These are phyloP conservation scores for Hypoxylon sp. DNA, from an alignment of 2,329 filamentous ascomycete genomes.

Conservation along the genomic window DNA sequence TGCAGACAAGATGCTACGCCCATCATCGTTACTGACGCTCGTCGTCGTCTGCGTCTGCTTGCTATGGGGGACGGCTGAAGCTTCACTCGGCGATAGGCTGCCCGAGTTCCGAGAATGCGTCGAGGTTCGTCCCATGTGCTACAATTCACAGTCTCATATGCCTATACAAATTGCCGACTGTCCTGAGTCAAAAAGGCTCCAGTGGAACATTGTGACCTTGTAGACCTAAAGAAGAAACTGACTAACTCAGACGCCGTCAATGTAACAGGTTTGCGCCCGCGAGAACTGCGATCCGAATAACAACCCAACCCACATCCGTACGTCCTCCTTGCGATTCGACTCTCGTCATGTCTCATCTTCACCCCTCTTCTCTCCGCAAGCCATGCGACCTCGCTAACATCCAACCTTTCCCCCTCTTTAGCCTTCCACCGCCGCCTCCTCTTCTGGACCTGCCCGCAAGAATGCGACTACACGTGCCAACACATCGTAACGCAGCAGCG, in stretches of 20 bases:
- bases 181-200: conserved; percentile 1
- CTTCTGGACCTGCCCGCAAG: conserved; percentile 90
- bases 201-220: conserved; percentile 18
- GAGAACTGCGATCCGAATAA: conserved; percentile 82
- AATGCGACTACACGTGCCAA: conserved; percentile 99
- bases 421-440: conserved; percentile 88
- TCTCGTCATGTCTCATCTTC: conserved; percentile 24
- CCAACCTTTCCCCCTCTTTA: conserved; percentile 57
- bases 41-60: conserved; percentile 57
- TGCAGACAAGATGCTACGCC: conserved; percentile 48
- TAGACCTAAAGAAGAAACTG: conserved; percentile 13
- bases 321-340: conserved; percentile 53
- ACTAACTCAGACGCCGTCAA: conserved; percentile 28
- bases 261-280: conserved; percentile 77
- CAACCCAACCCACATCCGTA: conserved; percentile 77
- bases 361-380: conserved; percentile 11
- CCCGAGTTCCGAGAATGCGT: conserved; percentile 92
- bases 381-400: conserved; percentile 33
- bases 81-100: conserved; percentile 86
- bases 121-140: conserved; percentile 68
- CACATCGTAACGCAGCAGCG: conserved; percentile 87
- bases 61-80: conserved; percentile 65
- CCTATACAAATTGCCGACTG: conserved; percentile 7
- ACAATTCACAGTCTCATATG: background rate
- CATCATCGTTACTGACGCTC: conserved; percentile 49